Conservation (phyloP, 2,329 filamentous ascomycete genomes). For the Ophiostoma pallidulum region DNA sequence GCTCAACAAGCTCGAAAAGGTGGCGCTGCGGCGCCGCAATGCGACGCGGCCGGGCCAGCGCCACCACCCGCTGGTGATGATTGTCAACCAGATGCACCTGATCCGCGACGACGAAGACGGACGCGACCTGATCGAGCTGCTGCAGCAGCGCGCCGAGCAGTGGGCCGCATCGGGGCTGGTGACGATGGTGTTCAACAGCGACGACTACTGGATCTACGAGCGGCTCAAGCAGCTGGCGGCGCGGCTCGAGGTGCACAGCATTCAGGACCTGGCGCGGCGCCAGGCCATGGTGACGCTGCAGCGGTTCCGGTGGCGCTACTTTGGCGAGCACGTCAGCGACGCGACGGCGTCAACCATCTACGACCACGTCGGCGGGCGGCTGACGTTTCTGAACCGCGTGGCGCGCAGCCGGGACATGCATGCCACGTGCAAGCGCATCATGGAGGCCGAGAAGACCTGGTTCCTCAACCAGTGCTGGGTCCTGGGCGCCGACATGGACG, state of each 20-base stretch:
- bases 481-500: conserved; percentile 59
- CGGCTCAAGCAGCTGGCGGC: conserved; percentile 85
- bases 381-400: conserved; percentile 81
- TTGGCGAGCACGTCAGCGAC: conserved; percentile 46
- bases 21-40: conserved; percentile 63
- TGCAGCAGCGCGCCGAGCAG: conserved; percentile 91
- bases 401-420: conserved; percentile 82
- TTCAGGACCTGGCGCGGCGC: conserved; percentile 70
- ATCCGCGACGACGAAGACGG: conserved; percentile 87
- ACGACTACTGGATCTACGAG: conserved; percentile 99
- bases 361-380: conserved; percentile 72
- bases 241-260: conserved; percentile 85
- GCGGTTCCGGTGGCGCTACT: conserved; percentile 75
- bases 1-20: conserved; percentile 96
- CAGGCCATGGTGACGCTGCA: conserved; percentile 68
- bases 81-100: conserved; percentile 89
- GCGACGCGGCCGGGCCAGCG: conserved; percentile 35
- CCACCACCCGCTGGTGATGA: conserved; percentile 63
- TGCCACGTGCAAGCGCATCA: conserved; percentile 58
- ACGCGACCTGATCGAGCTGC: conserved; percentile 83
- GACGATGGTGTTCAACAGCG: conserved; percentile 88
- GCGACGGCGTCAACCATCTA: conserved; percentile 68
- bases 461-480: conserved; percentile 70
- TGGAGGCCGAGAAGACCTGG: conserved; percentile 63
- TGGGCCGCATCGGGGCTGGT: conserved; percentile 91